These are phyloP conservation scores for Xylaria sp. DNA, from an alignment of 2,329 filamentous ascomycete genomes.

Conservation along the genomic window DNA sequence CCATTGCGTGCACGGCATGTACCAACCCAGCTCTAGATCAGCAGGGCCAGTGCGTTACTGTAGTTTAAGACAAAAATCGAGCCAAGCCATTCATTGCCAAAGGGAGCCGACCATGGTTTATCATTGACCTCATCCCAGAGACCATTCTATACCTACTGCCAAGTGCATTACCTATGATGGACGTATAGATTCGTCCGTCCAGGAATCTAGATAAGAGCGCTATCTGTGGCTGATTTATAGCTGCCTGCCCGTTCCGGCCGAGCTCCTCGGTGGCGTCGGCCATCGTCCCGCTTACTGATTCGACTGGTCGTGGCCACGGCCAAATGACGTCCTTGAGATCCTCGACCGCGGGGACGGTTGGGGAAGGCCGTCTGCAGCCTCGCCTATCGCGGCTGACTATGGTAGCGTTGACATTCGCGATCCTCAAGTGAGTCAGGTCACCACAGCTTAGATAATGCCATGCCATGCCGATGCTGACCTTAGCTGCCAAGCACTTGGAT, in stretches of 20 bases:
- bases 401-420: conserved; percentile 51
- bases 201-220: not conserved
- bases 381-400: conserved; percentile 49
- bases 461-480: not conserved
- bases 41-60: not conserved
- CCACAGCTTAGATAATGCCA: no score
- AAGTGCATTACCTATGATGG: no score
- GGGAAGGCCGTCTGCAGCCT: conserved; percentile 44
- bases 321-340: conserved; percentile 23
- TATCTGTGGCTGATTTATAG: not conserved
- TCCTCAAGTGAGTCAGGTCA: conserved; percentile 45
- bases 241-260: no score
- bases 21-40: not conserved
- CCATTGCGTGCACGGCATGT: not conserved
- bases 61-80: not conserved
- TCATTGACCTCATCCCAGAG: not conserved
- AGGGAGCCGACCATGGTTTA: not conserved
- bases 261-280: no score
- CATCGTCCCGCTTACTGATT: not conserved
- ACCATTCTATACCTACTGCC: no score
- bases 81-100: not conserved
- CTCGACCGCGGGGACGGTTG: conserved; percentile 13
- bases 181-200: not conserved
- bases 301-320: not conserved
- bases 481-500: conserved; percentile 44